Base-by-base conservation (phyloP, 495 filamentous ascomycete species). In the Talaromyces liani region DNA sequence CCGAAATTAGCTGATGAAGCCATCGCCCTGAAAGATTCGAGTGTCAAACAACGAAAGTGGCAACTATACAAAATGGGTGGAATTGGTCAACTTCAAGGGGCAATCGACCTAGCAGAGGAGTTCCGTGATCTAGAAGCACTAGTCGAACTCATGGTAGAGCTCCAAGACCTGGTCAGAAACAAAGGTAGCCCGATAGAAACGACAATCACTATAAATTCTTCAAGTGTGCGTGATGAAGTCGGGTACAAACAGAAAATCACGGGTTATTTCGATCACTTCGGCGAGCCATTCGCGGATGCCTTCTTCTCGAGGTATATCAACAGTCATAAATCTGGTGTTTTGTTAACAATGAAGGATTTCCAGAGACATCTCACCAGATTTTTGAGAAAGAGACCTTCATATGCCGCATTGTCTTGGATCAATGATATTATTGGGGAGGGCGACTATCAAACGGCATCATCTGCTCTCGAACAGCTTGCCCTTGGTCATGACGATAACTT, bases 321-420 rank as follows among this genome's bases (percentile, higher is more conserved):
- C 14, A 82, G 82, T 64, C 84, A 84, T 39, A 80, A 85, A 4
- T 79, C 91, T 8, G 82, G 85, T 29, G 78, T 80, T 0, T 80
- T 97, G 33, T 82, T 99, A 63, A 82, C 74, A 9, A 75, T 76
- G 74, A 73, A 84, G 27, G 87, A 88, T 49, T 86, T 87, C 65
- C 85, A 87, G 70, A 71, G 77, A 31, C 85, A 84, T 65, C 77
- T 92, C 24, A 96, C 92, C 10, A 78, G 77, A 33, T 98, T 91
- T 69, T 78, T 98, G 53, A 85, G 89, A 33, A 84, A 80, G 29
- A 81, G 87, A 65, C 83, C 85, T 9, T 75, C 84, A 65, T 87
- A 90, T 54, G 84, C 86, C 45, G 90, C 89, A 67, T 73, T 97
- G n/a, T 82, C 87, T 45, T 98, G 94, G 94, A 93, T 98, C 74